Percentiles rank a stretch among this genome's conserved stretches.
Evolutionary conservation across 1,284 basidiomycete species (phyloP).

Genomic region (Boletus semigastroideus): DNA sequence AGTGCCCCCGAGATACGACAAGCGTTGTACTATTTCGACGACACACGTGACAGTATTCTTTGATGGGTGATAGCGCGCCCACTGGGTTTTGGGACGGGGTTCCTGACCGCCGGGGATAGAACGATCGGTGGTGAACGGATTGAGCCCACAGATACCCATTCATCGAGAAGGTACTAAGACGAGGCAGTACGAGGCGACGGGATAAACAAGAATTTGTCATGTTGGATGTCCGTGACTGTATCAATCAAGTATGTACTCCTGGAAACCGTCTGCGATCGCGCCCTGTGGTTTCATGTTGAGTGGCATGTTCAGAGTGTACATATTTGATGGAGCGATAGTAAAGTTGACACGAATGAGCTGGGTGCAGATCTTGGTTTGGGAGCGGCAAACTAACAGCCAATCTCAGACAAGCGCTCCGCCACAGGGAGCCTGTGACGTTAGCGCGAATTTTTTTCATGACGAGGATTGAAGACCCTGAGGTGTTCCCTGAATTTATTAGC

Average conservation of each 20-base stretch:
- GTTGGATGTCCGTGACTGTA: background rate
- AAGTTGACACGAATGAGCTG: no score
- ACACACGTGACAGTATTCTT: no score
- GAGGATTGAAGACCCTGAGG: background rate
- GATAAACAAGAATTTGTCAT: background rate
- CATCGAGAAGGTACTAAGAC: no score
- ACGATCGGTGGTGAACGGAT: no score
- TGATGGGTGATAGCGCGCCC: no score
- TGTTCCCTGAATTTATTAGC: background rate
- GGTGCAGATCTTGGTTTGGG: constrained; percentile 4
- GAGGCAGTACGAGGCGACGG: background rate
- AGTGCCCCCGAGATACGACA: no score
- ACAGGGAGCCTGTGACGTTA: constrained; percentile 18
- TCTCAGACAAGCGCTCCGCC: constrained; percentile 6
- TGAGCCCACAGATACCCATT: no score
- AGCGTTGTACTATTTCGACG: no score
- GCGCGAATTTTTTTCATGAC: background rate
- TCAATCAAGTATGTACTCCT: background rate
- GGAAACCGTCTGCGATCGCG: constrained; percentile 10
- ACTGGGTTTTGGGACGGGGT: no score
- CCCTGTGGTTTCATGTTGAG: constrained; percentile 2
- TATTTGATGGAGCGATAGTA: background rate
- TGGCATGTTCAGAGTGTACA: background rate
- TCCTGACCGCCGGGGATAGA: no score
- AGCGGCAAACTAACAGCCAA: constrained; percentile 6